Conservation (phyloP, 768 basidiomycete species). For the Xerocomellus dryophilus region DNA sequence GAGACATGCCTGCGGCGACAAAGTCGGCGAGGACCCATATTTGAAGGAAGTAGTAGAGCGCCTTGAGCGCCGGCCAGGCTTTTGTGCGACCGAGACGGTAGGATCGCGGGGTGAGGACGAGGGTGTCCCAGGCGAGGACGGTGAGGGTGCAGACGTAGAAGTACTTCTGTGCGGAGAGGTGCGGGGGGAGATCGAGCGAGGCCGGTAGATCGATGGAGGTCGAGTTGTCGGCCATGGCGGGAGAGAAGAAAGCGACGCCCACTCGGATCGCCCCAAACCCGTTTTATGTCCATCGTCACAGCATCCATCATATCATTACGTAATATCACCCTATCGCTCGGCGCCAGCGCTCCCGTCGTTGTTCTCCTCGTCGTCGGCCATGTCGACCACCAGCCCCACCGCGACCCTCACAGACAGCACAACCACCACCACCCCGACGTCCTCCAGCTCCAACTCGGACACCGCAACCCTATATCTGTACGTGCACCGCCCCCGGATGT, state of each 20-base stretch:
- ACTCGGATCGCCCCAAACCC: too few species aligned
- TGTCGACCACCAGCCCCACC: slow-evolving; percentile 11
- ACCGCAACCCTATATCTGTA: slow-evolving; percentile 32
- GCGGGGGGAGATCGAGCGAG: slow-evolving; percentile 71
- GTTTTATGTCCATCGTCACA: slow-evolving; percentile 16
- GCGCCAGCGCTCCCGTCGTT: neutral
- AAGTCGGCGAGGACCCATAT: slow-evolving; percentile 80
- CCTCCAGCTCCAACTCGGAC: slow-evolving; percentile 7
- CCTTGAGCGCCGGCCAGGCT: slow-evolving; percentile 75
- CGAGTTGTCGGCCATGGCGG: slow-evolving; percentile 19
- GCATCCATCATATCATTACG: slow-evolving; percentile 24
- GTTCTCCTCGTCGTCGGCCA: slow-evolving; percentile 1
- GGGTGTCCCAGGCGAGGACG: slow-evolving; percentile 86
- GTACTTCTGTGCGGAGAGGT: slow-evolving; percentile 83
- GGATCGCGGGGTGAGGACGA: slow-evolving; percentile 77
- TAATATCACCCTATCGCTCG: slow-evolving; percentile 8
- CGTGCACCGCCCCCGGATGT: slow-evolving; percentile 16
- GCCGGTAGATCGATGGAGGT: slow-evolving; percentile 42
- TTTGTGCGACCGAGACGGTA: slow-evolving; percentile 63
- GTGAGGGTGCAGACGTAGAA: slow-evolving; percentile 88
- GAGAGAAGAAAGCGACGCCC: neutral
- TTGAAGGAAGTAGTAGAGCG: slow-evolving; percentile 70
- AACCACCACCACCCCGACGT: neutral
- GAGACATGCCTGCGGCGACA: slow-evolving; percentile 58
- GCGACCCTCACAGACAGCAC: neutral